Evolutionary conservation across 1,284 basidiomycete genomes (phyloP).

Genomic region (Pseudozyma sp.): DNA sequence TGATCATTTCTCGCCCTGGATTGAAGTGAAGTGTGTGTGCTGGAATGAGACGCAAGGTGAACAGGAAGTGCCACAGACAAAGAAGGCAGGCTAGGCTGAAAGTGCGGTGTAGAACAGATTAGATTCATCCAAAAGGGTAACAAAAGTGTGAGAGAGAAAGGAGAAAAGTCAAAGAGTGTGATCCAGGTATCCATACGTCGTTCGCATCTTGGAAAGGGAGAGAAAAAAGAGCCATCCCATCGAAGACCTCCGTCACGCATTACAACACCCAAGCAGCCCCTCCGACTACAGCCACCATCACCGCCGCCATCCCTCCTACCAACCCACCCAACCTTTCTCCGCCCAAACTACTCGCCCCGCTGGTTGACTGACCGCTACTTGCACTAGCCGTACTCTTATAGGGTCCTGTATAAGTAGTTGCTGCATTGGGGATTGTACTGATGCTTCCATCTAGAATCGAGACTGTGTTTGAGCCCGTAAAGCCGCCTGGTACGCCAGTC

Average conservation of each 20-base stretch:
- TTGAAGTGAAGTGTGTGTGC: too few relatives aligned
- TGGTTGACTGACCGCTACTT: not conserved
- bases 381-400: not conserved
- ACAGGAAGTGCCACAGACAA: too few relatives aligned
- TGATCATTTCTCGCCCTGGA: too few relatives aligned
- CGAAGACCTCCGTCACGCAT: not conserved
- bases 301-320: not conserved
- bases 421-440: conserved; percentile 40
- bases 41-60: too few relatives aligned
- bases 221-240: not conserved
- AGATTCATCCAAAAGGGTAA: too few relatives aligned
- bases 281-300: conserved; percentile 9
- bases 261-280: conserved; percentile 27
- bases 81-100: too few relatives aligned
- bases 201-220: not conserved
- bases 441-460: conserved; percentile 37
- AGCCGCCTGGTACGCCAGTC: conserved; percentile 37
- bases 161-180: too few relatives aligned
- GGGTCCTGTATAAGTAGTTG: conserved; percentile 41
- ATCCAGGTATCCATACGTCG: too few relatives aligned
- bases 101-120: too few relatives aligned
- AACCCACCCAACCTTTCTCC: not conserved
- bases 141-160: too few relatives aligned
- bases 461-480: conserved; percentile 25
- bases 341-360: not conserved